Evolutionary conservation across 768 basidiomycete genomes (phyloP), one percentile per base, ranked within the genome.

Genomic region (Boletus edulis): DNA sequence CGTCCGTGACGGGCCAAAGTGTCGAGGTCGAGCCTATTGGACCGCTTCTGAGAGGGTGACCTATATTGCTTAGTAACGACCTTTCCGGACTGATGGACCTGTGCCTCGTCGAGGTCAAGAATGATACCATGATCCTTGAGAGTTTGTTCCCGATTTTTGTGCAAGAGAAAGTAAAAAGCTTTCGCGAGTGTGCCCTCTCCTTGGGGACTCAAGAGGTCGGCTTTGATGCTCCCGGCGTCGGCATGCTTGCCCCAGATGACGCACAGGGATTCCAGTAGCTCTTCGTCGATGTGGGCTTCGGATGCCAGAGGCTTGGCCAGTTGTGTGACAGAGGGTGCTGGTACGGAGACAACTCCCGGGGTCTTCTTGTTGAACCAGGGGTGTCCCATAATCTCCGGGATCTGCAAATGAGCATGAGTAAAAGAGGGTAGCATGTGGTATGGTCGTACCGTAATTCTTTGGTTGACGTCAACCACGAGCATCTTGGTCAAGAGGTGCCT

Each of bases 161-260:
- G 76, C 18, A 96, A 80, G 37, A 96, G 80, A 66, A 87, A 92
- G 67, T 94, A 96, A 71, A 94, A 94, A 0, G 89, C 90, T 67
- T 95, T 95, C 11, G 91, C 88, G 56, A 91, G 81, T 10, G 82
- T 81, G 13, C 88, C 89, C 49, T 81, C 75, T 18, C 86, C 89
- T 17, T 80, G 77, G 12, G 87, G 84, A 29, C 86, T 81, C 58
- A 89, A 81, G 7, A 92, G 75, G 62, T 91, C 89, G 22, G 75
- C 68, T 52, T 77, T 80, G 64, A 91, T 88, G 27, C 66, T 68
- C 15, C 82, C 77, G 14, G 75, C 55, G 55, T 89, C 82, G 17
- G 84, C 80, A 56, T 90, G 82, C 32, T 85, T 85, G 7, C 86
- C 88, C 89, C 90, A 94, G 64, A 96, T 89, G 42, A 91, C 82